Conservation (phyloP, 495 filamentous ascomycete species). For the Trichodelitschia bisporula region DNA sequence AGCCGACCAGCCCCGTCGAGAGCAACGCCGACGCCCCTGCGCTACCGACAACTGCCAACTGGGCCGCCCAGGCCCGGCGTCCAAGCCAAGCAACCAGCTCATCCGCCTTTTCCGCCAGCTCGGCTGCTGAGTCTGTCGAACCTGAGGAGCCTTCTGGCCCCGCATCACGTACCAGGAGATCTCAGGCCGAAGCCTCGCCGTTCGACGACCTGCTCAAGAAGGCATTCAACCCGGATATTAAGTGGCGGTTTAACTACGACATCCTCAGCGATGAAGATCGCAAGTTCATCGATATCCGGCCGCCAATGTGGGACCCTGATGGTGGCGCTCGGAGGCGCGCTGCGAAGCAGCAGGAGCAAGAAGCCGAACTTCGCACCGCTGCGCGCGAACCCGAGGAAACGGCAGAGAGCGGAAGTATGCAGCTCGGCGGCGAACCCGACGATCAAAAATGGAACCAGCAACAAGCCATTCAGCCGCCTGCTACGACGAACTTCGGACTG, state of each 20-base stretch:
- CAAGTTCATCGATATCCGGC: slow-evolving; percentile 32
- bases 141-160: too few relatives aligned
- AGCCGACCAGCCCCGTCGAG: slow-evolving; percentile 32
- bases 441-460: slow-evolving; percentile 27
- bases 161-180: too few relatives aligned
- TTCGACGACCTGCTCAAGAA: slow-evolving; percentile 24
- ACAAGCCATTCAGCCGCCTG: slow-evolving; percentile 42
- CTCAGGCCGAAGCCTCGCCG: too few relatives aligned
- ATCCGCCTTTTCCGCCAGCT: too few relatives aligned
- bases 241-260: slow-evolving; percentile 31
- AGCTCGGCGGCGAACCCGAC: slow-evolving; percentile 78
- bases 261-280: slow-evolving; percentile 27
- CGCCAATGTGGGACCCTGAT: slow-evolving; percentile 56
- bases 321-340: slow-evolving; percentile 53
- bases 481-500: too few relatives aligned
- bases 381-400: slow-evolving; percentile 25
- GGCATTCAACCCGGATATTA: slow-evolving; percentile 30
- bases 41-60: slow-evolving; percentile 76
- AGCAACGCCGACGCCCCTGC: slow-evolving; percentile 49
- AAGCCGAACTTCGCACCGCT: slow-evolving; percentile 30
- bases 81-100: slow-evolving; percentile 58
- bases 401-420: slow-evolving; percentile 62
- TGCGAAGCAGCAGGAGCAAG: slow-evolving; percentile 41
- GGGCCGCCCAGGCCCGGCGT: slow-evolving; percentile 60
- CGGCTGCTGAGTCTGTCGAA: too few relatives aligned